phyloP scores from a whole-genome alignment of 2,329 filamentous ascomycete species.

The Colletotrichum tropicale region DNA sequence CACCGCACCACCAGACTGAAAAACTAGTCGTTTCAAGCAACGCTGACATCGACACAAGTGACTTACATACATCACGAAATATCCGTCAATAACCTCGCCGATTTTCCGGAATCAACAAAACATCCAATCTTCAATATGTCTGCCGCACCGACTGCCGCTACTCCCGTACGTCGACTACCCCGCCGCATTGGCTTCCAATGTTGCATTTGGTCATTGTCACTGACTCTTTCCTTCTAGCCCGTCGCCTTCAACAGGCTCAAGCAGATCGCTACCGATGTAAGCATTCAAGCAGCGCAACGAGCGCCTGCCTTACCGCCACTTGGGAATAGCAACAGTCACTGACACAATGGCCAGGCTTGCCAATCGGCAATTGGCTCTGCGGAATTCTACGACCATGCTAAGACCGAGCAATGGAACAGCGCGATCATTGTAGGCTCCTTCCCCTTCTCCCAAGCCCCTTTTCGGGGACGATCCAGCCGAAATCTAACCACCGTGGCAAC shows the following conservation, averaged over 20 bases:
- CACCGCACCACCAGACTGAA: not conserved
- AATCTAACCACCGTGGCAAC: conserved; percentile 9
- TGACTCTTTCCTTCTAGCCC: conserved; percentile 56
- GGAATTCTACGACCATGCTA: conserved; percentile 84
- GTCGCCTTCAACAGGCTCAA: conserved; percentile 77
- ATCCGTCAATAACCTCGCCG: not conserved
- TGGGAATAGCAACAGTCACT: conserved; percentile 7
- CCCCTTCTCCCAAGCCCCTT: not conserved
- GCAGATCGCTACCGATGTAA: conserved; percentile 85
- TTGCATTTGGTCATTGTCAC: not conserved
- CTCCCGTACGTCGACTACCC: not conserved
- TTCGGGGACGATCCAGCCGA: not conserved
- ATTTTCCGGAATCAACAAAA: not conserved
- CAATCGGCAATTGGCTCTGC: conserved; percentile 74
- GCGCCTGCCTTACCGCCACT: not conserved
- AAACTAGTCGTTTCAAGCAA: not conserved
- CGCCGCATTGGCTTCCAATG: not conserved
- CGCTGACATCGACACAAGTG: not conserved
- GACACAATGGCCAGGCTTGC: conserved; percentile 68
- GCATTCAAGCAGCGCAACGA: conserved; percentile 30
- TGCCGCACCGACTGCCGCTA: not conserved
- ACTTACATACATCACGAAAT: not conserved
- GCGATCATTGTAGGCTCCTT: conserved; percentile 77
- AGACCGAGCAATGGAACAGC: conserved; percentile 88
- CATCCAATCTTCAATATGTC: not conserved